Evolutionary conservation across 805 yeast genomes (phyloP).

Genomic region (Wickerhamiella musiphila): DNA sequence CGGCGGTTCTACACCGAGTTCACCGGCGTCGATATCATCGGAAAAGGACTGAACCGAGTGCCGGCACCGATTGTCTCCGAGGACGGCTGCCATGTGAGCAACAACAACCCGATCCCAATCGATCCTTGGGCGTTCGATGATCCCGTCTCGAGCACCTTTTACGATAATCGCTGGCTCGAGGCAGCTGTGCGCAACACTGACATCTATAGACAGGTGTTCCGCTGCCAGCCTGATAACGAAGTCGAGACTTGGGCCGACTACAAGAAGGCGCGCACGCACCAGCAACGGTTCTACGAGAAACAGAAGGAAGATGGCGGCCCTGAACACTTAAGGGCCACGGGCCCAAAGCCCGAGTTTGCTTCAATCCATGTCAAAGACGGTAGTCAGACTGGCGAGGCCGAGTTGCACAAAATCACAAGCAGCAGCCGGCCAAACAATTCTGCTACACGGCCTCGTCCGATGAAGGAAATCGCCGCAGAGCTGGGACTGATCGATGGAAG

Average conservation of each 20-base stretch:
- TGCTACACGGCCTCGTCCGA: too few relatives aligned
- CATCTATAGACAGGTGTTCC: slow-evolving; percentile 69
- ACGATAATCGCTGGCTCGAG: slow-evolving; percentile 63
- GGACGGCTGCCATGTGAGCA: slow-evolving; percentile 12
- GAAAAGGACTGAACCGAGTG: slow-evolving; percentile 6
- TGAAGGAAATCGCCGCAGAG: not conserved
- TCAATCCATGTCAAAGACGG: slow-evolving; percentile 8
- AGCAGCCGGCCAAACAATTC: too few relatives aligned
- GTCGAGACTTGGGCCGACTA: slow-evolving; percentile 87
- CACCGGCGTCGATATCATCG: slow-evolving; percentile 8
- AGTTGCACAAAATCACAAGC: too few relatives aligned
- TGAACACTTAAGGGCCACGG: slow-evolving; percentile 10
- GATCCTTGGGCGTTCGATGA: slow-evolving; percentile 85
- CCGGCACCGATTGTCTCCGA: slow-evolving; percentile 14
- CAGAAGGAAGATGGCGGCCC: slow-evolving; percentile 43
- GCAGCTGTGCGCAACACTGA: slow-evolving; percentile 73
- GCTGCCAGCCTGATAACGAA: slow-evolving; percentile 84
- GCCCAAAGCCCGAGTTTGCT: slow-evolving; percentile 16
- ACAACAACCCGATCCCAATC: slow-evolving; percentile 30
- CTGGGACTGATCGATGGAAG: not conserved
- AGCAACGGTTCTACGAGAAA: slow-evolving; percentile 22
- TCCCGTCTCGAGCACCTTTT: slow-evolving; percentile 68
- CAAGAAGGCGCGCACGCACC: slow-evolving; percentile 37
- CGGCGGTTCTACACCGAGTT: slow-evolving; percentile 14
- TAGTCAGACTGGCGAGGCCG: too few relatives aligned